Evolutionary conservation across 768 basidiomycete genomes (phyloP), one percentile per base, ranked within the genome.

Genomic region (Pisolithus tinctorius): DNA sequence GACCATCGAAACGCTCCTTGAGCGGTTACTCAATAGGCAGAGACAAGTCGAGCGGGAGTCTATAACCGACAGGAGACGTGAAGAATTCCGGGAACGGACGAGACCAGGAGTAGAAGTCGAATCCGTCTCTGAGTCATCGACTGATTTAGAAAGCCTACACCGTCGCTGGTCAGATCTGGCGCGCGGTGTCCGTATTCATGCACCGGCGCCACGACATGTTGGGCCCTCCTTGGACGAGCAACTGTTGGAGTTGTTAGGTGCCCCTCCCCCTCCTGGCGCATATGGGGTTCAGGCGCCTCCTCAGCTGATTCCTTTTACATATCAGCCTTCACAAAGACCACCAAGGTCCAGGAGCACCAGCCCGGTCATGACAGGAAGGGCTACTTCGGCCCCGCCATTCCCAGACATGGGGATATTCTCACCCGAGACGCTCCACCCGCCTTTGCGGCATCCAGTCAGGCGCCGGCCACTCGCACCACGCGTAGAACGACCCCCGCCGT

Each of bases 201-300:
- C 71, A 8, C 74, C 80, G 5, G 63, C 73, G 4, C 74, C 73
- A 6, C 57, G 63, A 9, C 66, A 60, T n/a, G 53, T 72, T 27
- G 78, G 77, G 7, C 77, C 71, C 4, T 78, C 83, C 0, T 68
- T 87, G 36, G 78, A 79, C 8, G 76, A 84, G 46, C 77, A 80
- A 48, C 63, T 88, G 4, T 77, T 81, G 51, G 80, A 83, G 7
- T 73, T 87, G 31, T 58, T 88, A 26, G 74, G 76, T n/a, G 61
- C 79, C 10, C 72, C 70, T 8, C 68, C 73, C 14, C 66, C 69
- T 20, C 64, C 71, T 1, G 65, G 72, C 5, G 70, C 70, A 14
- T 66, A 68, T 6, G 66, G 68, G 13, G 70, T 77, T 14, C 70
- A 75, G 44, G 68, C 64, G 2, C 77, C 84, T 11, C 84, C 85